phyloP scores from a whole-genome alignment of 2,329 filamentous ascomycete species.

The Hirsutella minnesotensis region DNA sequence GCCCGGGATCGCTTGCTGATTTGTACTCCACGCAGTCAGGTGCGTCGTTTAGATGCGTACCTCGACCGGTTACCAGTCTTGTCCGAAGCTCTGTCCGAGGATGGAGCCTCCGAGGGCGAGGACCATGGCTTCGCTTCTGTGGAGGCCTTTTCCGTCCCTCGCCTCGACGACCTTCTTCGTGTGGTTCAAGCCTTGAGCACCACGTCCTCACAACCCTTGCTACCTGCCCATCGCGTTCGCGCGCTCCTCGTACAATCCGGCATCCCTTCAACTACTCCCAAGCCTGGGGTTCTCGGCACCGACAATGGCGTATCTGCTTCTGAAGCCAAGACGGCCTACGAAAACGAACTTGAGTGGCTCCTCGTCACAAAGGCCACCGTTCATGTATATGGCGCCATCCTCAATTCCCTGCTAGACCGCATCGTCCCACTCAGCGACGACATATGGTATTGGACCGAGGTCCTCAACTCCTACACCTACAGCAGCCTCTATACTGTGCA shows the following conservation, averaged over 20 bases:
- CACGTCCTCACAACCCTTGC: conserved; percentile 48
- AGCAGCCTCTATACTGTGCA: conserved; percentile 79
- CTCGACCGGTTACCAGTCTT: conserved; percentile 45
- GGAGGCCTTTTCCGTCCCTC: conserved; percentile 35
- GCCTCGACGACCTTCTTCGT: conserved; percentile 50
- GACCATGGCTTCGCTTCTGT: conserved; percentile 22
- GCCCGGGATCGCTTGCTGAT: conserved; percentile 1
- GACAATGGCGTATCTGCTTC: conserved; percentile 12
- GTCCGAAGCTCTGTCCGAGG: conserved; percentile 27
- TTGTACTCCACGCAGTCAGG: conserved; percentile 30
- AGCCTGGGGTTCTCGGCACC: conserved; percentile 22
- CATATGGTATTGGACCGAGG: conserved; percentile 91
- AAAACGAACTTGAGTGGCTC: conserved; percentile 80
- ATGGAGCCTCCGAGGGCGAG: conserved; percentile 25
- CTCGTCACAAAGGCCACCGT: conserved; percentile 82
- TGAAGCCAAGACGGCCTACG: conserved; percentile 38
- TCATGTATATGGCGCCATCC: conserved; percentile 75
- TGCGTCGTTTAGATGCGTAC: conserved; percentile 52
- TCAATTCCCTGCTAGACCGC: conserved; percentile 68
- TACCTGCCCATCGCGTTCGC: conserved; percentile 49
- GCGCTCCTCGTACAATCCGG: conserved; percentile 51
- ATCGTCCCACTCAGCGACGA: conserved; percentile 77
- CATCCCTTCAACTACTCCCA: conserved; percentile 29
- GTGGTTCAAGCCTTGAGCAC: conserved; percentile 63
- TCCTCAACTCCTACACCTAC: conserved; percentile 65